phyloP scores from a whole-genome alignment of 768 basidiomycete species.

The Serendipita vermifera region DNA sequence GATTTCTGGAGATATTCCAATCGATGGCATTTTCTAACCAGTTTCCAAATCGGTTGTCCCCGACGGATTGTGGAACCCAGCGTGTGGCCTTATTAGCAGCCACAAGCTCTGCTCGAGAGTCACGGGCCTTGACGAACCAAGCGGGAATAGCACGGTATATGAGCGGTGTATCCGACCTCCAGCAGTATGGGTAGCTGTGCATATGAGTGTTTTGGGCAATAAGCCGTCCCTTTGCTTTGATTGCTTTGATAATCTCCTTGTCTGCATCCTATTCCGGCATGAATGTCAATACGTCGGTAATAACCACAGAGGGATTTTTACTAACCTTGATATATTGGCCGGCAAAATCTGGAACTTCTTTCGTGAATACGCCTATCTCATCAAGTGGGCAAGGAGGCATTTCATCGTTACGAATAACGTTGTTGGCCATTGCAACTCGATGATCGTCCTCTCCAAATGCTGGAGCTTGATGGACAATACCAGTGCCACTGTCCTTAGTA shows the following conservation, averaged over 20 bases:
- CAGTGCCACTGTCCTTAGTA: slow-evolving; percentile 85
- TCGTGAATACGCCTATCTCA: slow-evolving; percentile 76
- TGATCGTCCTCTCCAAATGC: slow-evolving; percentile 99
- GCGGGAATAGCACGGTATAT: slow-evolving; percentile 91
- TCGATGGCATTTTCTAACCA: slow-evolving; percentile 98
- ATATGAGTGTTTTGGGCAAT: slow-evolving; percentile 75
- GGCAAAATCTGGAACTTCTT: slow-evolving; percentile 77
- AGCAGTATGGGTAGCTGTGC: slow-evolving; percentile 95
- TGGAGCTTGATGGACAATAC: slow-evolving; percentile 97
- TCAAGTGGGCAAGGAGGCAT: slow-evolving; percentile 95
- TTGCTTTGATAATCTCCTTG: slow-evolving; percentile 78
- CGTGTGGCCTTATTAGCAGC: slow-evolving; percentile 79
- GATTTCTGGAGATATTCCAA: slow-evolving; percentile 98
- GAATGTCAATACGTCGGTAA: slow-evolving; percentile 9
- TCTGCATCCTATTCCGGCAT: slow-evolving; percentile 58
- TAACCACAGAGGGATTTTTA: not conserved
- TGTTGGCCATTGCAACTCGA: slow-evolving; percentile 75
- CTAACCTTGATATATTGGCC: slow-evolving; percentile 82
- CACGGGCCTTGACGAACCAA: slow-evolving; percentile 89
- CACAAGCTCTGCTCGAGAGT: slow-evolving; percentile 75
- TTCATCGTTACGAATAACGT: slow-evolving; percentile 72
- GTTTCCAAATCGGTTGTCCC: slow-evolving; percentile 87
- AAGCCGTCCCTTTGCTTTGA: slow-evolving; percentile 78
- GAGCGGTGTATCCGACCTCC: slow-evolving; percentile 95
- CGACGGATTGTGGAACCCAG: slow-evolving; percentile 90